Conservation (phyloP, 345 rosid species). For the Arabidopsis thaliana region TAIR10.1 NC_003071.7:11861501-11862000, state of each 20-base stretch:
- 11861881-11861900: background rate
- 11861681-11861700: slow-evolving; percentile 28
- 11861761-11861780: background rate
- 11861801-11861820: too few relatives aligned
- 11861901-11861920: background rate
- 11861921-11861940: background rate
- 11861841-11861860: background rate
- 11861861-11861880: background rate
- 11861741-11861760: background rate
- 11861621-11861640: slow-evolving; percentile 2
- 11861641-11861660: slow-evolving; percentile 4
- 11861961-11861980: background rate
- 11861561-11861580: background rate
- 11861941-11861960: slow-evolving; percentile 1
- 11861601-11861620: background rate
- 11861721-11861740: slow-evolving; percentile 19
- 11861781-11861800: too few relatives aligned
- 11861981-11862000: slow-evolving; percentile 20
- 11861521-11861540: too few relatives aligned
- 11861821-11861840: too few relatives aligned
- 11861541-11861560: too few relatives aligned
- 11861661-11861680: slow-evolving; percentile 22
- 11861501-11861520: too few relatives aligned
- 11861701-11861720: slow-evolving; percentile 12
- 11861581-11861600: background rate